Percentiles rank a stretch among this genome's conserved stretches.
Conservation (phyloP, 2,329 filamentous ascomycete species). For the Colletotrichum noveboracense region DNA sequence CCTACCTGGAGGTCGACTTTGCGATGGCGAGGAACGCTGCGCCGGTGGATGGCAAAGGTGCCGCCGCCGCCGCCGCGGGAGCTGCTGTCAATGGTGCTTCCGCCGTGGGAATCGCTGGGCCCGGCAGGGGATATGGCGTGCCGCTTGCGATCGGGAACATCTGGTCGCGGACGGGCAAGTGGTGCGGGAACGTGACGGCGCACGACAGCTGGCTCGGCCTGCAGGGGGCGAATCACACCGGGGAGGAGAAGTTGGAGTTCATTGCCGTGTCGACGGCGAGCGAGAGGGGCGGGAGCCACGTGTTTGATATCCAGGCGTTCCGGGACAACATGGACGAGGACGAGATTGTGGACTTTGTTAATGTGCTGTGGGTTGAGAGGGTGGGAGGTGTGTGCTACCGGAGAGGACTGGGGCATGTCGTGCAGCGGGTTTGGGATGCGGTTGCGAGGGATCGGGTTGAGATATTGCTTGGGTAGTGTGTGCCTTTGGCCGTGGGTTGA, state of each 20-base stretch:
- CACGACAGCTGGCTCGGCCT: constrained; percentile 51
- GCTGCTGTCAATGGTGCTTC: background rate
- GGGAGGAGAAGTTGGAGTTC: constrained; percentile 45
- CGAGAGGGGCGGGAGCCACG: constrained; percentile 35
- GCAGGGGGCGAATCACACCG: constrained; percentile 51
- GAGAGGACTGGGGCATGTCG: constrained; percentile 46
- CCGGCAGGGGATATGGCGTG: constrained; percentile 8
- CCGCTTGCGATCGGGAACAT: constrained; percentile 50
- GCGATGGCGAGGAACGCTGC: constrained; percentile 25
- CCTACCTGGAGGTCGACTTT: constrained; percentile 46
- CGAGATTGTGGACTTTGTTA: constrained; percentile 49
- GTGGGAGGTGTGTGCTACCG: constrained; percentile 47
- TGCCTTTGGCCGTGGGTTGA: background rate
- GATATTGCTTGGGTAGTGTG: constrained; percentile 42
- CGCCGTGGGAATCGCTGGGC: background rate
- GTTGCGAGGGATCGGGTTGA: constrained; percentile 44
- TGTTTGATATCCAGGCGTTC: constrained; percentile 39
- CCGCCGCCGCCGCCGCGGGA: background rate
- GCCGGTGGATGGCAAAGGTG: constrained; percentile 35
- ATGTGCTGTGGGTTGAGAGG: constrained; percentile 51
- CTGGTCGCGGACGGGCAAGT: constrained; percentile 38
- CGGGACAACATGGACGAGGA: constrained; percentile 46
- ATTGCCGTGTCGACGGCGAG: constrained; percentile 45
- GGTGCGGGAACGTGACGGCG: constrained; percentile 48
- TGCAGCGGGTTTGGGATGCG: constrained; percentile 45